Percentiles rank a stretch among this genome's conserved stretches.
Evolutionary conservation across 2,329 filamentous ascomycete species (phyloP).

Genomic region (Waltergamsia citrina): DNA sequence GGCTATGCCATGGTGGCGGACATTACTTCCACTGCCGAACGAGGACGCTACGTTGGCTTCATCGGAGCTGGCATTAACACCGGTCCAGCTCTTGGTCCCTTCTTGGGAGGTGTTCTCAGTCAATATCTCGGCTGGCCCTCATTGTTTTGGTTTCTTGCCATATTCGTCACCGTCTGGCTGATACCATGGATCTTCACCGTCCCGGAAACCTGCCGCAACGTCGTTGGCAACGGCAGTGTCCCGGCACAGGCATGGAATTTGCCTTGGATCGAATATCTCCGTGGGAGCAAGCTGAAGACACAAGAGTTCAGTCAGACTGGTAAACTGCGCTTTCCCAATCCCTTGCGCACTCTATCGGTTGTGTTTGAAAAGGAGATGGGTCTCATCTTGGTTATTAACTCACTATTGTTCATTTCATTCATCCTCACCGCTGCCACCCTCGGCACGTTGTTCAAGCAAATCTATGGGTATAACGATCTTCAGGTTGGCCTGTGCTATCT

Average conservation of each 20-base stretch:
- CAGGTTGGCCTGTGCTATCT: conserved; percentile 45
- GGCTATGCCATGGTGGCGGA: conserved; percentile 65
- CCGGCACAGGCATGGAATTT: conserved; percentile 48
- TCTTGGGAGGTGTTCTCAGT: conserved; percentile 54
- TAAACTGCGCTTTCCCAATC: conserved; percentile 45
- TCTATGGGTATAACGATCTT: conserved; percentile 41
- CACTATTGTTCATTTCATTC: conserved; percentile 46
- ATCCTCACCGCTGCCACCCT: conserved; percentile 44
- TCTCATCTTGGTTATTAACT: conserved; percentile 41
- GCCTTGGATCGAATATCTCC: conserved; percentile 41
- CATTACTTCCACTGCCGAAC: conserved; percentile 56
- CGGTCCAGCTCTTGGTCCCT: conserved; percentile 44
- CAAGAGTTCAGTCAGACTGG: conserved; percentile 22
- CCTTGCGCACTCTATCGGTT: conserved; percentile 42
- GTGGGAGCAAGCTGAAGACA: conserved; percentile 22
- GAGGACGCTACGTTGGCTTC: conserved; percentile 64
- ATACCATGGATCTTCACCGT: conserved; percentile 45
- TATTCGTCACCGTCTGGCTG: conserved; percentile 39
- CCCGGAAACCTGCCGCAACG: conserved; percentile 49
- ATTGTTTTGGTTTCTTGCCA: conserved; percentile 61
- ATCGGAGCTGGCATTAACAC: conserved; percentile 51
- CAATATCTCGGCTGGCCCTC: conserved; percentile 58
- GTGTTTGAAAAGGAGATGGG: conserved; percentile 49
- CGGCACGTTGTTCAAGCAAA: conserved; percentile 38
- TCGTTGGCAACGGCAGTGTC: conserved; percentile 55